Percentiles rank a stretch among this genome's conserved stretches.
phyloP scores from a whole-genome alignment of 495 filamentous ascomycete genomes.

The Penicillium paradoxum region DNA sequence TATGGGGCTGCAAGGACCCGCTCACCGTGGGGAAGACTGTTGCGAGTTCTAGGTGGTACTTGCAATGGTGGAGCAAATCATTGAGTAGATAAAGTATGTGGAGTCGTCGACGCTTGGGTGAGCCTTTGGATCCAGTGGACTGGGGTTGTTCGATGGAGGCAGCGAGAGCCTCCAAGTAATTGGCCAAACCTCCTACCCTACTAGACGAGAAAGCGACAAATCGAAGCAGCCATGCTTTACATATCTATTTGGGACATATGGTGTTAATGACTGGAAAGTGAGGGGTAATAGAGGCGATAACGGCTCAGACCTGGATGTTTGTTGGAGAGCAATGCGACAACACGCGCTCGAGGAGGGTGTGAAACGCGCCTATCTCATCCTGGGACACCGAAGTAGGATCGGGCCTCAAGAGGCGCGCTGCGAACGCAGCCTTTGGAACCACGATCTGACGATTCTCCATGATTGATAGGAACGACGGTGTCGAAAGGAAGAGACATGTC shows the following conservation, averaged over 20 bases:
- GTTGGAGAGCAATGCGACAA: conserved; percentile 68
- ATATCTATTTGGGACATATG: conserved; percentile 57
- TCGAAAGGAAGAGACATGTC: neutral
- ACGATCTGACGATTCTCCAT: conserved; percentile 75
- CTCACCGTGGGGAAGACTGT: conserved; percentile 50
- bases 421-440: conserved; percentile 76
- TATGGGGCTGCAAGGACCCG: conserved; percentile 53
- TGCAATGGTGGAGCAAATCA: conserved; percentile 77
- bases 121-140: conserved; percentile 34
- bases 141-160: conserved; percentile 45
- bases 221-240: conserved; percentile 78
- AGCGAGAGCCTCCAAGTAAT: conserved; percentile 68
- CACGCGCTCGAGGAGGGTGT: conserved; percentile 60
- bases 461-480: conserved; percentile 1
- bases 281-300: conserved; percentile 26
- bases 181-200: conserved; percentile 63
- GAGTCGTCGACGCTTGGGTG: conserved; percentile 63
- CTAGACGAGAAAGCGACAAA: conserved; percentile 64
- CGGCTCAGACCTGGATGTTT: conserved; percentile 92
- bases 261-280: conserved; percentile 39
- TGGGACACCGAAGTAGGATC: conserved; percentile 67
- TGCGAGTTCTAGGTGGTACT: conserved; percentile 48
- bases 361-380: conserved; percentile 69
- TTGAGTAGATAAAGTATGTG: conserved; percentile 79
- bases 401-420: conserved; percentile 67